These are phyloP conservation scores for Pholiota microspora DNA, from an alignment of 768 basidiomycete genomes.

Conservation along the genomic window DNA sequence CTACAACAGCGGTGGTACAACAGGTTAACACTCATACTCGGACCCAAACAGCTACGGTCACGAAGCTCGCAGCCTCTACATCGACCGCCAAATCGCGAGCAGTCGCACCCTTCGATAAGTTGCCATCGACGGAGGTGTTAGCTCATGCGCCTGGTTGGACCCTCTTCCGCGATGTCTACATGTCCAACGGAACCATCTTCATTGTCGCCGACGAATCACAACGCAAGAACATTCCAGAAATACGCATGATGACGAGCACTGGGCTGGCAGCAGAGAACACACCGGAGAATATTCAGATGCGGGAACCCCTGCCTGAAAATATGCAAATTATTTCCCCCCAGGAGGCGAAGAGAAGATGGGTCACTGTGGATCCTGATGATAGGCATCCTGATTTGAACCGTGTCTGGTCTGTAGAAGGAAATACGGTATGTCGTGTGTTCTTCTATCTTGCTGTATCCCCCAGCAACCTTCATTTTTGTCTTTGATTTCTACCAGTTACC, in stretches of 20 bases:
- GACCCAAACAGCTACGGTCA: constrained; percentile 9
- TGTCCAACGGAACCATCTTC: constrained; percentile 79
- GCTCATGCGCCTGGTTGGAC: constrained; percentile 85
- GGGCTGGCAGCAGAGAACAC: constrained; percentile 55
- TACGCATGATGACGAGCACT: constrained; percentile 65
- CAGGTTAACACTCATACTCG: constrained; percentile 7
- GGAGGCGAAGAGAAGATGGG: constrained; percentile 66
- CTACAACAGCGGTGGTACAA: constrained; percentile 1
- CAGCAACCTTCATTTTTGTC: not conserved
- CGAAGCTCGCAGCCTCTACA: not conserved
- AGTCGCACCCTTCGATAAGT: constrained; percentile 17
- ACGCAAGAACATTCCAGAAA: constrained; percentile 34
- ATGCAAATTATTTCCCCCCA: constrained; percentile 60
- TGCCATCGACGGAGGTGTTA: constrained; percentile 56
- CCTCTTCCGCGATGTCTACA: constrained; percentile 77
- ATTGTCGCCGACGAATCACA: constrained; percentile 43
- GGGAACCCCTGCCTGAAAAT: constrained; percentile 64
- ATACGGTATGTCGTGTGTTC: constrained; percentile 47
- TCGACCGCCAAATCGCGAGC: constrained; percentile 14
- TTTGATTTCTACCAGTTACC: not conserved
- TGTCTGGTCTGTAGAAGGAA: constrained; percentile 68
- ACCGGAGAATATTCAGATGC: constrained; percentile 60
- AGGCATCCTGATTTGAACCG: constrained; percentile 33
- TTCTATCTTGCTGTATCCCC: not conserved
- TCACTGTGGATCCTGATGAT: constrained; percentile 21